Evolutionary conservation across 1,284 basidiomycete genomes (phyloP).

Genomic region (Violaceomyces palustris): DNA sequence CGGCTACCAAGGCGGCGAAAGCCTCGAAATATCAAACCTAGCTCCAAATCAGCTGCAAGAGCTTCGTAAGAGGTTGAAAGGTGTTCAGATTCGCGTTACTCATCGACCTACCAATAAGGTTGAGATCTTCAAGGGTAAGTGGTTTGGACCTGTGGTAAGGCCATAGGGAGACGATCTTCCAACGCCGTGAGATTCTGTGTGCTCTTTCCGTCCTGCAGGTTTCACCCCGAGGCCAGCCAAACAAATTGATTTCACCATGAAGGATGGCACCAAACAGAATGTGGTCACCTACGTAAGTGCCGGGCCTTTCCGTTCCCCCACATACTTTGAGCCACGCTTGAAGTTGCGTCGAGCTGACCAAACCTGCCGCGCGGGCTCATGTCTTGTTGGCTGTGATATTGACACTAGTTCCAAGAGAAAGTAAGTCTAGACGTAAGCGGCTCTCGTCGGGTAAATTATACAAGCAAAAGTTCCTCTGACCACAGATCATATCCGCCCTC

Average conservation of each 20-base stretch:
- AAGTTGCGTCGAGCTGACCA: no score
- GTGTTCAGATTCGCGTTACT: slow-evolving; percentile 18
- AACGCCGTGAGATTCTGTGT: neutral
- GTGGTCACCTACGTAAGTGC: slow-evolving; percentile 24
- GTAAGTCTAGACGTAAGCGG: no score
- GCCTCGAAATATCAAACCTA: slow-evolving; percentile 2
- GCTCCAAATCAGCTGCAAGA: slow-evolving; percentile 13
- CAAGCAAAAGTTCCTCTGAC: no score
- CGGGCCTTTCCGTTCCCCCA: no score
- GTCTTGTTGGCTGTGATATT: no score
- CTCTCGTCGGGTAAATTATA: no score
- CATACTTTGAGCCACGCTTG: no score
- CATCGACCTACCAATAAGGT: slow-evolving; percentile 31
- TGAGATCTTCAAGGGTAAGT: slow-evolving; percentile 21
- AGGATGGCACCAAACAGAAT: slow-evolving; percentile 12
- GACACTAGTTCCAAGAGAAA: no score
- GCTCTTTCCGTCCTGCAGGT: neutral
- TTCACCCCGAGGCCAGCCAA: slow-evolving; percentile 18
- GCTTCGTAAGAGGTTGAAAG: slow-evolving; percentile 28
- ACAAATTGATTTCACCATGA: slow-evolving; percentile 13
- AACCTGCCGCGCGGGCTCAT: no score
- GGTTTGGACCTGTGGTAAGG: neutral
- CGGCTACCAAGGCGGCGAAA: slow-evolving; percentile 5
- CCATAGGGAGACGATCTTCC: neutral
- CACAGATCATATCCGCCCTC: no score